Evolutionary conservation across 306 rosid genomes (phyloP).

Genomic region (Glycine soja): DNA sequence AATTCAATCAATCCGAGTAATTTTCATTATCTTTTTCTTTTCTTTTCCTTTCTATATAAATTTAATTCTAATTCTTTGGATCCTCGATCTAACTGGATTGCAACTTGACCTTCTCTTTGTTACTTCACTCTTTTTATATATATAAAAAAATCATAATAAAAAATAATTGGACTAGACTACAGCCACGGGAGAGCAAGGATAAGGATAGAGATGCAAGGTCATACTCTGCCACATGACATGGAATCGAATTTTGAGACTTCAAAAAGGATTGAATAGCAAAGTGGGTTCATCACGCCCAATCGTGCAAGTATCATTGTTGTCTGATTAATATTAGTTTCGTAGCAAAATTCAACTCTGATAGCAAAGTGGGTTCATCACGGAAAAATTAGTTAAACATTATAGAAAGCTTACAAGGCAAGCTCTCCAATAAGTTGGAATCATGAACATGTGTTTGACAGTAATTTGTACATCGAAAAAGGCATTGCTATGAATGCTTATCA

Average conservation of each 20-base stretch:
- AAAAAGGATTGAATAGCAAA: slow-evolving; percentile 1
- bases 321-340: slow-evolving; percentile 17
- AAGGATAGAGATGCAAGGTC: background rate
- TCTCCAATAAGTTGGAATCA: background rate
- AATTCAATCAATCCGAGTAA: no score
- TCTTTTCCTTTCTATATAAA: no score
- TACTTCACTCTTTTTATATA: background rate
- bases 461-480: slow-evolving; percentile 32
- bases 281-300: background rate
- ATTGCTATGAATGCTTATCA: slow-evolving; percentile 23
- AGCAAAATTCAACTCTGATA: background rate
- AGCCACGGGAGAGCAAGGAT: background rate
- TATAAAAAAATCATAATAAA: no score
- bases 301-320: background rate
- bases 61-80: no score
- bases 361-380: slow-evolving; percentile 6
- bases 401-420: background rate
- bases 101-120: background rate
- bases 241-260: slow-evolving; percentile 1
- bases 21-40: no score
- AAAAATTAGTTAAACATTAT: slow-evolving; percentile 24
- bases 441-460: slow-evolving; percentile 36
- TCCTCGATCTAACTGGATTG: no score
- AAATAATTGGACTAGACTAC: no score
- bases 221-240: background rate